phyloP scores from a whole-genome alignment of 2,329 filamentous ascomycete genomes.

The Boeremia lycopersici region DNA sequence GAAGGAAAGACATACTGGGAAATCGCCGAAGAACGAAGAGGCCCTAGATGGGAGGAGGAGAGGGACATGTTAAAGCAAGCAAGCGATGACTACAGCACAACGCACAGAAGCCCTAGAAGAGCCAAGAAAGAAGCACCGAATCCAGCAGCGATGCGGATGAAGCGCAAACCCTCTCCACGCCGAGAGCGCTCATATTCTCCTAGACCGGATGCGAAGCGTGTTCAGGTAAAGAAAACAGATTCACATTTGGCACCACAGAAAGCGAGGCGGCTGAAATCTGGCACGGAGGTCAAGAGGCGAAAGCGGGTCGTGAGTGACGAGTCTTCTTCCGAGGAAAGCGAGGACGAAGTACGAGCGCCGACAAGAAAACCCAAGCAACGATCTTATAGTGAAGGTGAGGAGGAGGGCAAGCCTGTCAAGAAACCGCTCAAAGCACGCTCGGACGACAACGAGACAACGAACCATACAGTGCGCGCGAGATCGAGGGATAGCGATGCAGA shows the following conservation, averaged over 20 bases:
- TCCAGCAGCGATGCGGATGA: slow-evolving; percentile 33
- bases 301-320: slow-evolving; percentile 44
- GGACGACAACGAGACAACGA: slow-evolving; percentile 39
- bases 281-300: slow-evolving; percentile 39
- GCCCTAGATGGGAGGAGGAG: slow-evolving; percentile 90
- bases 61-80: slow-evolving; percentile 78
- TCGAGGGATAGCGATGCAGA: slow-evolving; percentile 43
- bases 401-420: slow-evolving; percentile 42
- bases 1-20: slow-evolving; percentile 85
- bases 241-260: slow-evolving; percentile 36
- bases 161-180: slow-evolving; percentile 39
- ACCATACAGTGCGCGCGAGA: slow-evolving; percentile 27
- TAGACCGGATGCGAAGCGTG: slow-evolving; percentile 36
- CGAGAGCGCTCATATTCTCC: slow-evolving; percentile 45
- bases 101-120: slow-evolving; percentile 43
- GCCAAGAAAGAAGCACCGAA: slow-evolving; percentile 43
- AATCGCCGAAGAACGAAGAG: slow-evolving; percentile 79
- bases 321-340: slow-evolving; percentile 44
- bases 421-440: slow-evolving; percentile 37
- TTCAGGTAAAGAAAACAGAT: slow-evolving; percentile 30
- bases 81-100: slow-evolving; percentile 62
- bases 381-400: slow-evolving; percentile 44
- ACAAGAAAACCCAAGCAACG: slow-evolving; percentile 42
- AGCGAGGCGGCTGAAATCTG: slow-evolving; percentile 43
- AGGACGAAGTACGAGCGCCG: slow-evolving; percentile 46